Percentiles rank a stretch among this genome's conserved stretches.
These are phyloP conservation scores for Lasiosphaeria ovina DNA, from an alignment of 495 filamentous ascomycete genomes.

Conservation along the genomic window DNA sequence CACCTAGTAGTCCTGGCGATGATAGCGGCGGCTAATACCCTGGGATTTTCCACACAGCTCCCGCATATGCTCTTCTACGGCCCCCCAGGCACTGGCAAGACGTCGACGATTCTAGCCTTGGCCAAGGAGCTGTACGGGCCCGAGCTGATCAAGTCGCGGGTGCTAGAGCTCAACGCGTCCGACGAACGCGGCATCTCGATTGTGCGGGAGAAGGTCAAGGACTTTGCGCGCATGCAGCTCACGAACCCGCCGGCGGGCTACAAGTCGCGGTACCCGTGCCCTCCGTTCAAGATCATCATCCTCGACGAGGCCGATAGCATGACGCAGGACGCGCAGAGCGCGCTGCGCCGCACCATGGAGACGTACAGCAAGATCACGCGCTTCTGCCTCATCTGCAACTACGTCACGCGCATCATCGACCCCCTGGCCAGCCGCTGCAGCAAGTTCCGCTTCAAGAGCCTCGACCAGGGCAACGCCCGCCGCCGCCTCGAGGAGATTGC, in stretches of 20 bases:
- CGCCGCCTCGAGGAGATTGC: slow-evolving; percentile 79
- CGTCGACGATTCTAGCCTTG: slow-evolving; percentile 92
- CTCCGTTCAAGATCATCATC: slow-evolving; percentile 97
- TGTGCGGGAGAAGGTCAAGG: slow-evolving; percentile 97
- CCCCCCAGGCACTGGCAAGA: slow-evolving; percentile 96
- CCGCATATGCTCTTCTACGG: slow-evolving; percentile 99
- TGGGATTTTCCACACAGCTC: slow-evolving; percentile 52
- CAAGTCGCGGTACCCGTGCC: slow-evolving; percentile 79
- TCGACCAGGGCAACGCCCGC: slow-evolving; percentile 79
- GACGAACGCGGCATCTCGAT: slow-evolving; percentile 98
- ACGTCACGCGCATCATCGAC: slow-evolving; percentile 96
- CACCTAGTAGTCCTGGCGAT: background rate
- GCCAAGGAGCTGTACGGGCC: slow-evolving; percentile 97
- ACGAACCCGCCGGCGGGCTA: slow-evolving; percentile 72
- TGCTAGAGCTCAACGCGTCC: slow-evolving; percentile 97
- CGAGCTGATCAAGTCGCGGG: slow-evolving; percentile 86
- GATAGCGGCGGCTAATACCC: slow-evolving; percentile 8
- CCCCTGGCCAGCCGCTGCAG: slow-evolving; percentile 87
- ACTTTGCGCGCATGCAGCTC: slow-evolving; percentile 93
- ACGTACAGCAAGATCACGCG: slow-evolving; percentile 93
- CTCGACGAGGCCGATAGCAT: slow-evolving; percentile 97
- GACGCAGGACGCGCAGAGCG: slow-evolving; percentile 97
- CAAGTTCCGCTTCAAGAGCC: slow-evolving; percentile 97
- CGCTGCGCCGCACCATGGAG: slow-evolving; percentile 93
- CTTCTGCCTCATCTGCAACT: slow-evolving; percentile 98